A percentile compares a stretch with the other conserved stretches of the same genome.
Evolutionary conservation across 208 protist species (phyloP).

Genomic region (Crithidia expoeki): DNA sequence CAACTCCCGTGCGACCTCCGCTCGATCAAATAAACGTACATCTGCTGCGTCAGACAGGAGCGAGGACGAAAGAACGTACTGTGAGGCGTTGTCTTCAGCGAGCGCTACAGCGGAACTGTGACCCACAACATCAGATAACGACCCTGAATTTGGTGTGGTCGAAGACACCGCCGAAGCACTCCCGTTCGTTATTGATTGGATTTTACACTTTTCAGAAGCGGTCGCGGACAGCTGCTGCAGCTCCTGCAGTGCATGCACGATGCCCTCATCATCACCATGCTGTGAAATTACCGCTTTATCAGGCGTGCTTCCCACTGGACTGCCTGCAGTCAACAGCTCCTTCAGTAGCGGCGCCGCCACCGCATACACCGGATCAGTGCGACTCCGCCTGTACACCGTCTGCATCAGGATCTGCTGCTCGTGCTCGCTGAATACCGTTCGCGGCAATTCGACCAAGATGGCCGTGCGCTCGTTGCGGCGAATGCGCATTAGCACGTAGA

Average conservation of each 20-base stretch:
- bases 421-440: conserved; percentile 39
- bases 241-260: conserved; percentile 5
- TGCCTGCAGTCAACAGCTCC: conserved; percentile 30
- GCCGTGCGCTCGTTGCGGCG: conserved; percentile 59
- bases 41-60: background rate
- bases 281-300: too few species aligned
- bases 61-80: background rate
- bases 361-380: conserved; percentile 21
- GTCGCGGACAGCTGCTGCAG: conserved; percentile 12
- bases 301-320: too few species aligned
- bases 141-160: too few species aligned
- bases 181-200: background rate
- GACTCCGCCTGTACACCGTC: conserved; percentile 19
- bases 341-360: conserved; percentile 34
- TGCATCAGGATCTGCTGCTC: conserved; percentile 36
- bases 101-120: too few species aligned
- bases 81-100: too few species aligned
- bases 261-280: background rate
- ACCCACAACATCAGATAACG: too few species aligned
- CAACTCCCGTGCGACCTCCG: conserved; percentile 26
- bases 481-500: conserved; percentile 63
- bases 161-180: background rate
- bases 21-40: background rate
- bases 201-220: background rate
- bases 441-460: conserved; percentile 45